Conservation (phyloP, 192 early-diverging fungal species). For the Funneliformis geosporum region DNA sequence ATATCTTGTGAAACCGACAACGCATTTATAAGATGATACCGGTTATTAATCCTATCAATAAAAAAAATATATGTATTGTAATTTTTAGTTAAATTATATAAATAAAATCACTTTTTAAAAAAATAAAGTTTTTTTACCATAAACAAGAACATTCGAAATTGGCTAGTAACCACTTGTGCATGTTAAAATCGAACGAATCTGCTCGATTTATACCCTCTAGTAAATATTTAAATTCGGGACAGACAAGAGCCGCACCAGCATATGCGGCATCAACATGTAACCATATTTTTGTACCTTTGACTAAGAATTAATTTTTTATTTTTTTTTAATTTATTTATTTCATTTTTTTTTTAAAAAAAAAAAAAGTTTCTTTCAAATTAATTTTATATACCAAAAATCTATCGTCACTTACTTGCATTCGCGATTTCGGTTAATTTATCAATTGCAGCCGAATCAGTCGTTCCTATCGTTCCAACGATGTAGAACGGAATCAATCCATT, state of each 20-base stretch:
- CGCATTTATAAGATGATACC: constrained; percentile 1
- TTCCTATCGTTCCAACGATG: constrained; percentile 64
- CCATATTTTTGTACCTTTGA: constrained; percentile 51
- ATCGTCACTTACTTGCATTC: constrained; percentile 36
- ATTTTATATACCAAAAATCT: background rate
- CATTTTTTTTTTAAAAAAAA: background rate
- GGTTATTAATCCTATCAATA: background rate
- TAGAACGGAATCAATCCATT: constrained; percentile 65
- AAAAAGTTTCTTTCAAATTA: background rate
- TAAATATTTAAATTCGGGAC: constrained; percentile 57
- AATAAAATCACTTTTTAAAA: background rate
- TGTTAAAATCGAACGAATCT: constrained; percentile 63
- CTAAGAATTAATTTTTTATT: background rate
- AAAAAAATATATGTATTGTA: background rate
- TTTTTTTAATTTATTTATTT: background rate
- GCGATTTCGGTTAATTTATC: constrained; percentile 60
- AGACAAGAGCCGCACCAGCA: constrained; percentile 58
- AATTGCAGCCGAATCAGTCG: constrained; percentile 56
- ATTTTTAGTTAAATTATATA: background rate
- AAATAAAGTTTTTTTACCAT: background rate
- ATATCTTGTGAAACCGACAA: background rate
- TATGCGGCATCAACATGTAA: constrained; percentile 69
- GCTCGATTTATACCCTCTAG: constrained; percentile 52
- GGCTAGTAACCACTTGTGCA: constrained; percentile 66
- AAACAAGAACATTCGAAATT: constrained; percentile 64